phyloP scores from a whole-genome alignment of 176 grass and related monocot species.

The Phyllostachys edulis region DNA sequence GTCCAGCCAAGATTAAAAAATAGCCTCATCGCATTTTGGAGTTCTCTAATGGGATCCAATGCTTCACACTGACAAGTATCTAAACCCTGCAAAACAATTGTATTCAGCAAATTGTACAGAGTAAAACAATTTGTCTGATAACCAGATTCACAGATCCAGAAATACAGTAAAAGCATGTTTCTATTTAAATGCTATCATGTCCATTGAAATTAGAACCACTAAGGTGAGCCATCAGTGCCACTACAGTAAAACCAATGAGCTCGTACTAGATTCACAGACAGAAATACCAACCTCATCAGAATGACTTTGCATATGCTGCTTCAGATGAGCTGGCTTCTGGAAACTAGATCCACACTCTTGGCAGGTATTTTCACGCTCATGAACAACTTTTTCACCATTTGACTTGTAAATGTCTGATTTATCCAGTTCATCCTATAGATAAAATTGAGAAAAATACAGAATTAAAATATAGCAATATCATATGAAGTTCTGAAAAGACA shows the following conservation, averaged over 20 bases:
- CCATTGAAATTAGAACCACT: neutral
- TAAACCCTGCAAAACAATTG: constrained; percentile 63
- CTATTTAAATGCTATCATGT: neutral
- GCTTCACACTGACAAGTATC: constrained; percentile 58
- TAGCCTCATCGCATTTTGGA: constrained; percentile 74
- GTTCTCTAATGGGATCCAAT: constrained; percentile 88
- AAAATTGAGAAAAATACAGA: neutral
- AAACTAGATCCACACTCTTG: constrained; percentile 56
- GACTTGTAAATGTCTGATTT: constrained; percentile 38
- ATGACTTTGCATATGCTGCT: constrained; percentile 74
- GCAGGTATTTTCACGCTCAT: constrained; percentile 31
- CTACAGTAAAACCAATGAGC: neutral
- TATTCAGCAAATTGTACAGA: constrained; percentile 23
- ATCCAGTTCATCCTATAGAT: constrained; percentile 44
- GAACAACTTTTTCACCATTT: constrained; percentile 37
- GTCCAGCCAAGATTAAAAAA: constrained; percentile 58
- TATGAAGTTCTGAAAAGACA: neutral
- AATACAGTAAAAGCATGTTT: neutral
- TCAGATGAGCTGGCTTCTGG: constrained; percentile 68
- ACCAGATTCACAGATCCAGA: neutral
- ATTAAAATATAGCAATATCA: neutral
- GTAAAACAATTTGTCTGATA: neutral
- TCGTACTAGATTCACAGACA: neutral
- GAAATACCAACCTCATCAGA: constrained; percentile 51
- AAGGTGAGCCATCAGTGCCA: neutral